These are phyloP conservation scores for Trichoderma sp. DNA, from an alignment of 2,329 filamentous ascomycete genomes.

Conservation along the genomic window DNA sequence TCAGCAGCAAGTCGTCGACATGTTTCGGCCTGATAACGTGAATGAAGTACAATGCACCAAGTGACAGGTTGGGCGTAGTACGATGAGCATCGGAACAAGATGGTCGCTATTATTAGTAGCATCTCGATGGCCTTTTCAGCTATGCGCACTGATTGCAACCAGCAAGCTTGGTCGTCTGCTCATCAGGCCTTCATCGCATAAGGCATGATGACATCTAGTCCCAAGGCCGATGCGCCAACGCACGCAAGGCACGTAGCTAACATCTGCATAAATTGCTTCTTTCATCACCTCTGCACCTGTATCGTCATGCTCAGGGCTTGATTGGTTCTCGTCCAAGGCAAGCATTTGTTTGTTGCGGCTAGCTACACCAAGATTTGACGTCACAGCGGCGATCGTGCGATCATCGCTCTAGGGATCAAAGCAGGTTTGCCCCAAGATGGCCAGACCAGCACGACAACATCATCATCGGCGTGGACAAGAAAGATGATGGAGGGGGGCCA, in stretches of 20 bases:
- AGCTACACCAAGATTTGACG: constrained; percentile 22
- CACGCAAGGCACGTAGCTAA: neutral
- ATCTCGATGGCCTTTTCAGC: neutral
- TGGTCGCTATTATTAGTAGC: neutral
- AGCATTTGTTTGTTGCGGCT: constrained; percentile 4
- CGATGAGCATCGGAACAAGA: neutral
- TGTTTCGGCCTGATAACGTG: neutral
- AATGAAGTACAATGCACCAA: neutral
- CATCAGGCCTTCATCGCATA: neutral
- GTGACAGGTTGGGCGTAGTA: neutral
- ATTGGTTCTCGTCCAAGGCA: constrained; percentile 1
- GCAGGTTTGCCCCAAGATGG: constrained; percentile 11
- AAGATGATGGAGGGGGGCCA: neutral
- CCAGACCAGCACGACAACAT: neutral
- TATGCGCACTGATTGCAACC: neutral
- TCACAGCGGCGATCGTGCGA: constrained; percentile 23
- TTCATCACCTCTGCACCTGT: constrained; percentile 7
- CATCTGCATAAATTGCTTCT: neutral
- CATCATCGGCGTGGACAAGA: neutral
- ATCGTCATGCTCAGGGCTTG: neutral
- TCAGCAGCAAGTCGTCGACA: neutral
- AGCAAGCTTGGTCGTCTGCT: neutral
- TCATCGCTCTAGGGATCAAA: constrained; percentile 7
- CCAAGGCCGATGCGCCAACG: neutral
- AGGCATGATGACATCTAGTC: constrained; percentile 5